Conservation (phyloP, 352 stramenopile species). For the Lagenidium sp. region DNA sequence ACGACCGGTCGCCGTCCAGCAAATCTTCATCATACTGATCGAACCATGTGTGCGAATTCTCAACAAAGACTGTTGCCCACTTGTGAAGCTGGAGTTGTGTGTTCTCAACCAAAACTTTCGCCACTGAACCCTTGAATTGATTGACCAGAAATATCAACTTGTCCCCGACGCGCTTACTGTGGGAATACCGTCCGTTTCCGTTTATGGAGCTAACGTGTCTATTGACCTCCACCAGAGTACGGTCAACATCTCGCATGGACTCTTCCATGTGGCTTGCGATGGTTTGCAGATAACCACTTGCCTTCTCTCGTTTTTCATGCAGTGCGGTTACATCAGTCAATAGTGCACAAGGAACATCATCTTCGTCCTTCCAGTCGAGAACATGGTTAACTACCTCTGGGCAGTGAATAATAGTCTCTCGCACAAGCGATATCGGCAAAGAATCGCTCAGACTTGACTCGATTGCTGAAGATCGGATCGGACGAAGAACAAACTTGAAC, state of each 20-base stretch:
- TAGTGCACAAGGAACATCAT: conserved; percentile 43
- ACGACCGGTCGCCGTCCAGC: conserved; percentile 32
- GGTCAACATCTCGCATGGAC: background rate
- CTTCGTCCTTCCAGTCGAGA: conserved; percentile 61
- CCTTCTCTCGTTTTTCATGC: conserved; percentile 7
- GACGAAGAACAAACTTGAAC: conserved; percentile 74
- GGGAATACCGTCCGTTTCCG: background rate
- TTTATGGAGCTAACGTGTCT: background rate
- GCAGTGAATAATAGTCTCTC: conserved; percentile 70
- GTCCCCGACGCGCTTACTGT: conserved; percentile 6
- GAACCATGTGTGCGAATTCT: conserved; percentile 57
- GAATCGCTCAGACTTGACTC: conserved; percentile 68
- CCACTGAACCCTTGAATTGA: conserved; percentile 39
- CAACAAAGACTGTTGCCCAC: conserved; percentile 58
- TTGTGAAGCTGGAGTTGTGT: conserved; percentile 71
- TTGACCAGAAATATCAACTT: conserved; percentile 33
- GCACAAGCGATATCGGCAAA: conserved; percentile 63
- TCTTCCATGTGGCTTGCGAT: background rate
- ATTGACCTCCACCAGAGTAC: conserved; percentile 1
- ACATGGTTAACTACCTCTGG: conserved; percentile 74
- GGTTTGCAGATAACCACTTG: background rate
- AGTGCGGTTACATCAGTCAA: conserved; percentile 16
- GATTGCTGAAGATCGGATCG: conserved; percentile 69
- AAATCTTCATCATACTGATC: conserved; percentile 17
- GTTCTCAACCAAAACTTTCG: conserved; percentile 39